Conservation (phyloP, 2,329 filamentous ascomycete species). For the Aspergillus pseudotamarii region DNA sequence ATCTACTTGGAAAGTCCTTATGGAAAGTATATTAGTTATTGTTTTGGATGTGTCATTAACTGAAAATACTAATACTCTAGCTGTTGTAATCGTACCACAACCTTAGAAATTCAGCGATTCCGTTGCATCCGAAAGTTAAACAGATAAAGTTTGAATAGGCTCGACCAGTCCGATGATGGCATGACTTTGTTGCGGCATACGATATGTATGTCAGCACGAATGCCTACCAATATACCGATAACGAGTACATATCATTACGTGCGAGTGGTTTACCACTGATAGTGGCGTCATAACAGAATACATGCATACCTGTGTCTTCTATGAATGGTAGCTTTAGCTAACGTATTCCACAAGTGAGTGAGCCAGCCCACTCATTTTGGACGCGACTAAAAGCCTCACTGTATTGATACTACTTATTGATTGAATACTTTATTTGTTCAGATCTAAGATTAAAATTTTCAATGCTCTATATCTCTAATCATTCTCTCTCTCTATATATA, state of each 20-base stretch:
- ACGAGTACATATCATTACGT: not conserved
- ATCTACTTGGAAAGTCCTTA: not conserved
- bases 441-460: too few relatives aligned
- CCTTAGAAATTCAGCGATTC: not conserved
- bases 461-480: too few relatives aligned
- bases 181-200: not conserved
- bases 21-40: not conserved
- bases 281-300: not conserved
- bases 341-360: too few relatives aligned
- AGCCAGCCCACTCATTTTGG: too few relatives aligned
- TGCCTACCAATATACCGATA: not conserved
- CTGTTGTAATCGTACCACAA: not conserved
- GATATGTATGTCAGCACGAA: not conserved
- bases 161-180: not conserved
- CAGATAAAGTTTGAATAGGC: not conserved
- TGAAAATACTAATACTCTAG: not conserved
- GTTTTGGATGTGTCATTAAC: not conserved
- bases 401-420: too few relatives aligned
- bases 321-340: too few relatives aligned
- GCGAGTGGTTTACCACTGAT: not conserved
- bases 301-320: too few relatives aligned
- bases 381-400: too few relatives aligned
- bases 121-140: not conserved
- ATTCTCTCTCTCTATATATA: too few relatives aligned
- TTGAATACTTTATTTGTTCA: too few relatives aligned